phyloP scores from a whole-genome alignment of 2,329 filamentous ascomycete genomes.

The Diaporthe australafricana region DNA sequence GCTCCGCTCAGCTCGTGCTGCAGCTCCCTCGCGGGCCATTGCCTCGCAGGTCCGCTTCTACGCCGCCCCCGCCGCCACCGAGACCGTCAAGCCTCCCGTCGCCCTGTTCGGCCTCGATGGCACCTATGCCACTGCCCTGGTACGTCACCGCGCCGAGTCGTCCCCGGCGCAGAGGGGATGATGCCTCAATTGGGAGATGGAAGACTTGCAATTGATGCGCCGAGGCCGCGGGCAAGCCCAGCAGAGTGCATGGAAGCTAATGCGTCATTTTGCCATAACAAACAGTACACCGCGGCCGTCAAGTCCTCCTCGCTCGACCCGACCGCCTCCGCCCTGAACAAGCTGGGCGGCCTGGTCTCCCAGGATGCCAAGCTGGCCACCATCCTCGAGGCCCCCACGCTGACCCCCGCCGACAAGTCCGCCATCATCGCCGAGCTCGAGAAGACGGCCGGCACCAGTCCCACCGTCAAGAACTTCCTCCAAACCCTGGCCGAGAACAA shows the following conservation, averaged over 20 bases:
- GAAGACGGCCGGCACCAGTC: conserved; percentile 80
- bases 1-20: conserved; percentile 66
- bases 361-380: conserved; percentile 83
- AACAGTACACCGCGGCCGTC: conserved; percentile 92
- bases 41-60: conserved; percentile 79
- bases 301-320: conserved; percentile 89
- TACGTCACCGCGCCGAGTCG: conserved; percentile 63
- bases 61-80: conserved; percentile 72
- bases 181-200: neutral
- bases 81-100: conserved; percentile 84
- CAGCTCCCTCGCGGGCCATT: conserved; percentile 69
- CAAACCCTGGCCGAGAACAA: conserved; percentile 94
- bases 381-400: conserved; percentile 85
- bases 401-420: conserved; percentile 83
- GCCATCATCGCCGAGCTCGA: conserved; percentile 88
- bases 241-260: conserved; percentile 39
- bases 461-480: conserved; percentile 95
- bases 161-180: conserved; percentile 33
- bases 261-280: conserved; percentile 51
- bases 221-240: conserved; percentile 24
- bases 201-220: conserved; percentile 16
- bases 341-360: conserved; percentile 78
- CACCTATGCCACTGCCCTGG: conserved; percentile 98
- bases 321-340: conserved; percentile 82
- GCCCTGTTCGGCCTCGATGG: conserved; percentile 96